Evolutionary conservation across 352 stramenopile species (phyloP).

Genomic region (Plasmopara halstedii): DNA sequence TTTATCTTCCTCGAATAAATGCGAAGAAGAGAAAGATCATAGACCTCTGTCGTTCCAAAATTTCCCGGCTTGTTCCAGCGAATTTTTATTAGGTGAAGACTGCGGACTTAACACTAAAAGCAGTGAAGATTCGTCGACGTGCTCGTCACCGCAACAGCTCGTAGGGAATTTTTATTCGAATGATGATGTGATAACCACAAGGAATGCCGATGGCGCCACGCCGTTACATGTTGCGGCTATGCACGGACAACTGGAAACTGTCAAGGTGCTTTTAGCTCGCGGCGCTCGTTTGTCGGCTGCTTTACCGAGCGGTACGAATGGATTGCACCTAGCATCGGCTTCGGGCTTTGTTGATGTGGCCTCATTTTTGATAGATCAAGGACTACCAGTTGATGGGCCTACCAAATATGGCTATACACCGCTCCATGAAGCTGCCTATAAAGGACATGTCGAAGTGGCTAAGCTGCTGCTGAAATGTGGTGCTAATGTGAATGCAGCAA

Average conservation of each 20-base stretch:
- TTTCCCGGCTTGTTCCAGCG: constrained; percentile 13
- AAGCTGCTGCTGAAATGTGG: constrained; percentile 29
- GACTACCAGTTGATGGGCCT: constrained; percentile 25
- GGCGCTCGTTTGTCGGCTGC: constrained; percentile 36
- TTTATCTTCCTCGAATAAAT: constrained; percentile 20
- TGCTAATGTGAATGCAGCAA: constrained; percentile 43
- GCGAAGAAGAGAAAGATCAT: constrained; percentile 8
- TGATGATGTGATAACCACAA: constrained; percentile 11
- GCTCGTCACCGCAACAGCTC: constrained; percentile 23
- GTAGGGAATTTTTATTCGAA: constrained; percentile 13
- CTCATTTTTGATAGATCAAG: constrained; percentile 34
- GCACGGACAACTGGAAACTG: constrained; percentile 52
- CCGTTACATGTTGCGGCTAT: constrained; percentile 50
- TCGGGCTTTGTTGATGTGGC: constrained; percentile 36
- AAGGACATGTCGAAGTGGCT: constrained; percentile 40
- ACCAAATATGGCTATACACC: constrained; percentile 38
- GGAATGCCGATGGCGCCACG: constrained; percentile 34
- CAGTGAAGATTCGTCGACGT: constrained; percentile 21
- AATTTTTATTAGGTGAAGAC: constrained; percentile 13
- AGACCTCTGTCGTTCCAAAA: constrained; percentile 14
- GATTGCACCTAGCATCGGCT: constrained; percentile 44
- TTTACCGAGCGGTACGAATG: constrained; percentile 33
- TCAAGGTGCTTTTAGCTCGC: constrained; percentile 35
- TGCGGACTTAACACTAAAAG: constrained; percentile 18
- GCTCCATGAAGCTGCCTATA: constrained; percentile 41